Conservation (phyloP, 306 rosid species). For the Benincasa hispida region DNA sequence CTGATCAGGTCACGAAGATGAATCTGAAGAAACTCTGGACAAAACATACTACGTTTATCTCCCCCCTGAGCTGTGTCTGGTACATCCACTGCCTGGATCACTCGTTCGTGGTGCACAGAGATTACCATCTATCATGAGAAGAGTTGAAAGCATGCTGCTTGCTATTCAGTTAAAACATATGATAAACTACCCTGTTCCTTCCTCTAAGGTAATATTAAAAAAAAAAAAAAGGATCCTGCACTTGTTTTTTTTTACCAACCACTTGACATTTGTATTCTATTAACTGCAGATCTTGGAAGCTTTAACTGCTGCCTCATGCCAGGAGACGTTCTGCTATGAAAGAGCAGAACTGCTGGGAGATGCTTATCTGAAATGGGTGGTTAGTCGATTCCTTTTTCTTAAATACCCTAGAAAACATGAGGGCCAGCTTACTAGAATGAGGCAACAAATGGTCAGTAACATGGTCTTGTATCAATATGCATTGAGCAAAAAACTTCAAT, state of each 20-base stretch:
- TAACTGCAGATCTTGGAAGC: conserved; percentile 84
- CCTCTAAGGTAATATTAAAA: conserved; percentile 43
- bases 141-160: conserved; percentile 97
- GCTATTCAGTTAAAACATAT: conserved; percentile 69
- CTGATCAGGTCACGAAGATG: conserved; percentile 50
- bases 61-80: conserved; percentile 87
- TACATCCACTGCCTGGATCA: conserved; percentile 88
- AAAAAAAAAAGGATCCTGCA: not conserved
- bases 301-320: conserved; percentile 98
- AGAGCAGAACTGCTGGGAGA: conserved; percentile 99
- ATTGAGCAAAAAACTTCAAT: conserved; percentile 72
- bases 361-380: conserved; percentile 97
- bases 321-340: conserved; percentile 98
- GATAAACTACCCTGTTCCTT: conserved; percentile 57
- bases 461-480: conserved; percentile 88
- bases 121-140: conserved; percentile 95
- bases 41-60: conserved; percentile 92
- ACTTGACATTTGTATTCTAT: not conserved
- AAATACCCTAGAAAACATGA: conserved; percentile 96
- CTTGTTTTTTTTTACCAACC: not conserved
- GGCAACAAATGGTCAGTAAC: conserved; percentile 98
- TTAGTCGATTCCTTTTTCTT: conserved; percentile 86
- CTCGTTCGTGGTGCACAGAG: conserved; percentile 98
- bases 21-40: conserved; percentile 72
- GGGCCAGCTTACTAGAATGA: conserved; percentile 99